A percentile compares a stretch with the other conserved stretches of the same genome.
Evolutionary conservation across 805 yeast species (phyloP).

Genomic region (Citeromyces matritensis): DNA sequence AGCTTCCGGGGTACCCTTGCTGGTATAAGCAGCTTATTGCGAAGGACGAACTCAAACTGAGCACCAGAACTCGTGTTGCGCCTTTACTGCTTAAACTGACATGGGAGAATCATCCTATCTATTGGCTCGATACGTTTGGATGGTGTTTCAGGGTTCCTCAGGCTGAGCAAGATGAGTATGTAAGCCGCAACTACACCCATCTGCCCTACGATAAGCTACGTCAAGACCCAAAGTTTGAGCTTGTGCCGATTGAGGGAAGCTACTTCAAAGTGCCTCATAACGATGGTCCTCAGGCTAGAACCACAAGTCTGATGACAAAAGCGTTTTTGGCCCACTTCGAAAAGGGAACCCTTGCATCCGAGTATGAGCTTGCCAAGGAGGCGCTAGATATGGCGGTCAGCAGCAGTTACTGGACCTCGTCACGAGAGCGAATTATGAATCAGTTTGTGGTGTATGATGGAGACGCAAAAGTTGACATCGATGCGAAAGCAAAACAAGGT

Average conservation of each 20-base stretch:
- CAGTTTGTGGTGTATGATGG: slow-evolving; percentile 70
- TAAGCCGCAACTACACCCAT: slow-evolving; percentile 20
- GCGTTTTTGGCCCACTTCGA: slow-evolving; percentile 60
- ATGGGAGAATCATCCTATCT: slow-evolving; percentile 77
- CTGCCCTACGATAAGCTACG: slow-evolving; percentile 7
- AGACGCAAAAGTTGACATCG: slow-evolving; percentile 7
- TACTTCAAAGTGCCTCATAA: slow-evolving; percentile 77
- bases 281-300: slow-evolving; percentile 60
- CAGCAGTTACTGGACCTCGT: slow-evolving; percentile 88
- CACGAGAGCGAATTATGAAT: slow-evolving; percentile 66
- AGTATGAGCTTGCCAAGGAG: slow-evolving; percentile 55
- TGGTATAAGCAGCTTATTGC: slow-evolving; percentile 66
- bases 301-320: slow-evolving; percentile 69
- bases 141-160: slow-evolving; percentile 73
- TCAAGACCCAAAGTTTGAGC: slow-evolving; percentile 4
- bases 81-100: slow-evolving; percentile 62
- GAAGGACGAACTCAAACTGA: slow-evolving; percentile 29
- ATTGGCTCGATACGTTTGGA: slow-evolving; percentile 69
- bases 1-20: slow-evolving; percentile 79
- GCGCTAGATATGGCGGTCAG: slow-evolving; percentile 66
- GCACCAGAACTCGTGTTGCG: slow-evolving; percentile 60
- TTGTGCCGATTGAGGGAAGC: slow-evolving; percentile 4
- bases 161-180: slow-evolving; percentile 17
- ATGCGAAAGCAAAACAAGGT: slow-evolving; percentile 2
- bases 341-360: slow-evolving; percentile 55